Evolutionary conservation across 1,139 yeast genomes (phyloP).

Genomic region (Debaryomyces psychrophilus): DNA sequence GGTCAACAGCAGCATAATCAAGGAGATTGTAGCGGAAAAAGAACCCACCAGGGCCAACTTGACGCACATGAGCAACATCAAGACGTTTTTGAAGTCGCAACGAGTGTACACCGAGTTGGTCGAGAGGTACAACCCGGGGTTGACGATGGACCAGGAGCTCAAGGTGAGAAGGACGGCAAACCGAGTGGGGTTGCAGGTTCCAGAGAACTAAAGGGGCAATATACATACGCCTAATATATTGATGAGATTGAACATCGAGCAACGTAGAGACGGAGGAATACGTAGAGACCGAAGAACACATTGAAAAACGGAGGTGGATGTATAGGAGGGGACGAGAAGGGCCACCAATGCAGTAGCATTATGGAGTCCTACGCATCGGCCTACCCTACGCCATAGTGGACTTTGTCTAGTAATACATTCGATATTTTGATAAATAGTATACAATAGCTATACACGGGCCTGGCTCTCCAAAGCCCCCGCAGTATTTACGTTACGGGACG

Average conservation of each 20-base stretch:
- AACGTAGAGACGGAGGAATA: neutral
- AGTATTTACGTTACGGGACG: neutral
- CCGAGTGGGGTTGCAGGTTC: slow-evolving; percentile 69
- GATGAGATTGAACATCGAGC: too few relatives aligned
- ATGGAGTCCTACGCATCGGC: too few relatives aligned
- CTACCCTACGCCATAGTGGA: too few relatives aligned
- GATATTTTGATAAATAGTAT: slow-evolving; percentile 1
- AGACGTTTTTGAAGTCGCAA: slow-evolving; percentile 67
- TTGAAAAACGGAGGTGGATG: neutral
- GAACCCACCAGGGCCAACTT: slow-evolving; percentile 15
- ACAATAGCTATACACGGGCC: slow-evolving; percentile 3
- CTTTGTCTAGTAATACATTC: slow-evolving; percentile 1
- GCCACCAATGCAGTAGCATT: too few relatives aligned
- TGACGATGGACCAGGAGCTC: slow-evolving; percentile 75
- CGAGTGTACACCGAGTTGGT: slow-evolving; percentile 76
- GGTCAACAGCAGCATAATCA: slow-evolving; percentile 27
- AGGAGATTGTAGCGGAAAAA: slow-evolving; percentile 29
- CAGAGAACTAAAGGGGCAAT: slow-evolving; percentile 21
- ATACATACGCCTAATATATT: neutral
- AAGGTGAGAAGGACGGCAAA: slow-evolving; percentile 79
- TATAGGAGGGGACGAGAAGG: neutral
- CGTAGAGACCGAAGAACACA: neutral
- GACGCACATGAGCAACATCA: slow-evolving; percentile 51
- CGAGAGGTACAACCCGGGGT: slow-evolving; percentile 86
- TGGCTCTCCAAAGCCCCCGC: neutral